Conservation (phyloP, 768 basidiomycete species). For the Termitomyces sp. region DNA sequence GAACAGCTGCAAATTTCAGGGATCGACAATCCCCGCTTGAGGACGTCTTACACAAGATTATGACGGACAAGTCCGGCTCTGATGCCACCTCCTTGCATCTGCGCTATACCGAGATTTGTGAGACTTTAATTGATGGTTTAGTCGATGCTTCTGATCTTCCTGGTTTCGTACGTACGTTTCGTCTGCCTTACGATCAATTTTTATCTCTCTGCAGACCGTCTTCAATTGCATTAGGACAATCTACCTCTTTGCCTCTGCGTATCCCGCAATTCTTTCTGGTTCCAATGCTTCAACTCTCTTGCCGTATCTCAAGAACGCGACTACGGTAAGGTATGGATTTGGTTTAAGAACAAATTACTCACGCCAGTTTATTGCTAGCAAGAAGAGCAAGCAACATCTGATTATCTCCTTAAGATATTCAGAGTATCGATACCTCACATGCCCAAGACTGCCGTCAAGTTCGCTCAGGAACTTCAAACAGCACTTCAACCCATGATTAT, state of each 20-base stretch:
- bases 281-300: constrained; percentile 81
- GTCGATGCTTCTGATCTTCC: constrained; percentile 83
- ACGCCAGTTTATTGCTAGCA: constrained; percentile 36
- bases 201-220: constrained; percentile 52
- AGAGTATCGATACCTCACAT: constrained; percentile 79
- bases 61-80: constrained; percentile 62
- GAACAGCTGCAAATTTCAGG: constrained; percentile 75
- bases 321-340: constrained; percentile 45
- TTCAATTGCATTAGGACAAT: constrained; percentile 85
- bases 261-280: constrained; percentile 82
- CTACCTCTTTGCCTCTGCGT: constrained; percentile 76
- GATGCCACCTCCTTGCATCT: constrained; percentile 54
- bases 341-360: background rate
- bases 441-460: constrained; percentile 87
- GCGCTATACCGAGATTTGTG: constrained; percentile 81
- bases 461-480: constrained; percentile 81
- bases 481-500: constrained; percentile 89
- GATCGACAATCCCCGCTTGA: constrained; percentile 85
- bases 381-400: constrained; percentile 82
- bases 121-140: constrained; percentile 80
- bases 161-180: constrained; percentile 57
- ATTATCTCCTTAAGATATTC: constrained; percentile 89
- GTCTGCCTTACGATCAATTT: background rate
- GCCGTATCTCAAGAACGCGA: constrained; percentile 85
- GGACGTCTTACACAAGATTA: constrained; percentile 80